Conservation (phyloP, 179 eudicot genomes). For the Monotropa hypopitys region DNA sequence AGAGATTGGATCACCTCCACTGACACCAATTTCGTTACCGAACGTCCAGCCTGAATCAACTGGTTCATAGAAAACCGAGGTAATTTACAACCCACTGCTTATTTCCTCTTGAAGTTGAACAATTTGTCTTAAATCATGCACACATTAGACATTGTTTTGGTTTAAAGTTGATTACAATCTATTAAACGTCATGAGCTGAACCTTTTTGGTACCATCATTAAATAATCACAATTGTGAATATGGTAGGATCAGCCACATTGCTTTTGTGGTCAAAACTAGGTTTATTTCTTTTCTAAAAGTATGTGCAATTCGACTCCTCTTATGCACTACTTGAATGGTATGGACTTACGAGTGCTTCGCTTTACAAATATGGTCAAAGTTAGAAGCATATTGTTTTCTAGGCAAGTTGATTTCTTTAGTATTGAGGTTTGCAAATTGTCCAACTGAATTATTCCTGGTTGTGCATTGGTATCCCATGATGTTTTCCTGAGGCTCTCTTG, state of each 20-base stretch:
- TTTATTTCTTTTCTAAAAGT: neutral
- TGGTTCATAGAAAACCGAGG: conserved; percentile 13
- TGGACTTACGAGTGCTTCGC: neutral
- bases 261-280: neutral
- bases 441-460: neutral
- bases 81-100: conserved; percentile 1
- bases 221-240: neutral
- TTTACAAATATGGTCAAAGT: neutral
- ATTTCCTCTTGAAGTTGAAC: conserved; percentile 1
- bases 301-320: neutral
- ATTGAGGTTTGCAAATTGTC: neutral
- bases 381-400: neutral
- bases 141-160: neutral
- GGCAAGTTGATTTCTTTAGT: neutral
- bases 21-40: conserved; percentile 29
- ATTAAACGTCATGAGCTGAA: neutral
- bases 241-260: neutral
- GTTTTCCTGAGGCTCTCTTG: neutral
- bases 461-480: neutral
- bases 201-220: neutral
- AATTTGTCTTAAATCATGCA: neutral
- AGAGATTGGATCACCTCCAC: conserved; percentile 42
- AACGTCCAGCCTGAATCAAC: conserved; percentile 21
- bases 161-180: neutral
- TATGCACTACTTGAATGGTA: neutral